Evolutionary conservation across 1,284 basidiomycete species (phyloP).

Genomic region (Clitocybe nebularis): DNA sequence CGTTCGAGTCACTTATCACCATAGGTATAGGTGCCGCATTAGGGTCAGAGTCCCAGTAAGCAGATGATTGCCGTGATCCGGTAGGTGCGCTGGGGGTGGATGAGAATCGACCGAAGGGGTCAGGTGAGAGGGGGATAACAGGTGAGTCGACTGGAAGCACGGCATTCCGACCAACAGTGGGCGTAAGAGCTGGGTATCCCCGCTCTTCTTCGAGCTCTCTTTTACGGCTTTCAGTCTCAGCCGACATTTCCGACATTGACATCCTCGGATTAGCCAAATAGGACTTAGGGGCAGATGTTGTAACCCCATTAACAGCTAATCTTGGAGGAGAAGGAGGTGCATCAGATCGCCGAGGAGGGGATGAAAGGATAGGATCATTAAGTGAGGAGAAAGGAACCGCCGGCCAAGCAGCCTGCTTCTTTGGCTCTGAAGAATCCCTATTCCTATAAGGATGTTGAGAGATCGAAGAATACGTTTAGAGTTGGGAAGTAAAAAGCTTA

Average conservation of each 20-base stretch:
- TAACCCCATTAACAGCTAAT: constrained; percentile 64
- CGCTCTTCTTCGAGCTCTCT: constrained; percentile 50
- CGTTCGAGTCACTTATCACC: background rate
- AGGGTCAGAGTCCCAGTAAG: constrained; percentile 36
- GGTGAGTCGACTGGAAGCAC: constrained; percentile 32
- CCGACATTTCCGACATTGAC: constrained; percentile 29
- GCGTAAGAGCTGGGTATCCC: constrained; percentile 40
- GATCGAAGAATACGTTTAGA: background rate
- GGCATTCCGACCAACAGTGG: constrained; percentile 19
- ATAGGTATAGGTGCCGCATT: constrained; percentile 4
- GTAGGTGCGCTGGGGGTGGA: constrained; percentile 37
- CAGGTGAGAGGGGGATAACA: constrained; percentile 69
- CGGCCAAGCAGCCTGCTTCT: constrained; percentile 38
- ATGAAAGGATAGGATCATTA: constrained; percentile 20
- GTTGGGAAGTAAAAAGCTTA: constrained; percentile 4
- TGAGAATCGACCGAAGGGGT: constrained; percentile 71
- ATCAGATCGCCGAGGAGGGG: constrained; percentile 17
- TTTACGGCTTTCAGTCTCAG: constrained; percentile 51
- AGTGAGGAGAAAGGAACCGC: constrained; percentile 42
- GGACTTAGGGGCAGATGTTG: constrained; percentile 51
- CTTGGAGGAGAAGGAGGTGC: constrained; percentile 49
- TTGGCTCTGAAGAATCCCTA: constrained; percentile 9
- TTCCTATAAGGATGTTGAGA: background rate
- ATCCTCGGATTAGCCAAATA: constrained; percentile 30
- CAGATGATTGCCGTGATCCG: constrained; percentile 23